phyloP scores from a whole-genome alignment of 257 asterid species.

The Solanum virginianum region DNA sequence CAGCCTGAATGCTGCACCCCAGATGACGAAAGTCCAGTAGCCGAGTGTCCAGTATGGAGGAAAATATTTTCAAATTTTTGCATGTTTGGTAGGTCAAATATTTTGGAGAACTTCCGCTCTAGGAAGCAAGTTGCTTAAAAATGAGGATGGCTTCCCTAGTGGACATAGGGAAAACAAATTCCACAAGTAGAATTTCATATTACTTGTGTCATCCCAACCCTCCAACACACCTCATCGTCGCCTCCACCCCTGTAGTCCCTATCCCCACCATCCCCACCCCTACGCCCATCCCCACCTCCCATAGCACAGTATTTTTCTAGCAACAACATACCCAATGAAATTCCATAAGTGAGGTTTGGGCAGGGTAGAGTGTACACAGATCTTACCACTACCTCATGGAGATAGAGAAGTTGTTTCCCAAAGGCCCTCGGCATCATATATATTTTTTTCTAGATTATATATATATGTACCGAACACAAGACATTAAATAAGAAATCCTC shows the following conservation, averaged over 20 bases:
- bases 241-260: background rate
- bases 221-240: background rate
- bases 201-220: background rate
- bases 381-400: too few relatives aligned
- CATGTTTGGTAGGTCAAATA: background rate
- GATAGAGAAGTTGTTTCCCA: too few relatives aligned
- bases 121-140: background rate
- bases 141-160: background rate
- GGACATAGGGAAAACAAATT: background rate
- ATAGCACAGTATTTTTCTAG: background rate
- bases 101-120: background rate
- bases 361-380: too few relatives aligned
- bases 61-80: background rate
- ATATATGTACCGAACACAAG: background rate
- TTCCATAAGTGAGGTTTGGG: too few relatives aligned
- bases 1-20: too few relatives aligned
- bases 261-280: background rate
- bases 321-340: too few relatives aligned
- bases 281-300: background rate
- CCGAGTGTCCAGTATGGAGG: background rate
- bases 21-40: too few relatives aligned
- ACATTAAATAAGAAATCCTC: background rate
- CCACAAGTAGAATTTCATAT: background rate
- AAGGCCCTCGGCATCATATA: too few relatives aligned
- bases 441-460: background rate